Evolutionary conservation across 768 basidiomycete species (phyloP).

Genomic region (Auriscalpium vulgare): DNA sequence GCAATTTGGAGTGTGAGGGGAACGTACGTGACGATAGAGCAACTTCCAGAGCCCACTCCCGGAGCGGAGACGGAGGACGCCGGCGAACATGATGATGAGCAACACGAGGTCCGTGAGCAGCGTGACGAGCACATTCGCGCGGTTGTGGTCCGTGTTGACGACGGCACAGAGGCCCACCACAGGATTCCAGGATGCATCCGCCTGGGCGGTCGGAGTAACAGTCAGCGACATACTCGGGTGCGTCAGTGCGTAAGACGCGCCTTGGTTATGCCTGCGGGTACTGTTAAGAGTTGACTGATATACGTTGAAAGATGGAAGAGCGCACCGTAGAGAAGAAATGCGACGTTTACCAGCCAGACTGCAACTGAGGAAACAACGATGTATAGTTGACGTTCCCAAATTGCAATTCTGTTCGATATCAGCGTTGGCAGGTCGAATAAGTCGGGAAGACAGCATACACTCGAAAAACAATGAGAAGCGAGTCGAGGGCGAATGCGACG

Average conservation of each 20-base stretch:
- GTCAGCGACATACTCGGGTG: too few relatives aligned
- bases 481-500: not conserved
- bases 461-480: conserved; percentile 1
- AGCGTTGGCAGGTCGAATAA: too few relatives aligned
- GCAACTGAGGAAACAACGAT: not conserved
- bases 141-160: not conserved
- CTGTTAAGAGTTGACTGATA: not conserved
- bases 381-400: not conserved
- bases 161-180: not conserved
- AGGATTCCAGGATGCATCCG: not conserved
- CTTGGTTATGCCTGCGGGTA: too few relatives aligned
- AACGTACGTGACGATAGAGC: not conserved
- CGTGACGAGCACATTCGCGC: not conserved
- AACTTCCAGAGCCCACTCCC: not conserved
- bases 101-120: not conserved
- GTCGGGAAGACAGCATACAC: not conserved
- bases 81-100: not conserved
- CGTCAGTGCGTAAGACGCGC: too few relatives aligned
- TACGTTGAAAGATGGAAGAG: not conserved
- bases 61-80: not conserved
- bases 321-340: conserved; percentile 1
- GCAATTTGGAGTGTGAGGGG: not conserved
- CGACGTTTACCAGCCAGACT: conserved; percentile 2
- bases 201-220: not conserved
- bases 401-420: not conserved